Conservation (phyloP, 2,329 filamentous ascomycete genomes). For the Diplodia sapinea region DNA sequence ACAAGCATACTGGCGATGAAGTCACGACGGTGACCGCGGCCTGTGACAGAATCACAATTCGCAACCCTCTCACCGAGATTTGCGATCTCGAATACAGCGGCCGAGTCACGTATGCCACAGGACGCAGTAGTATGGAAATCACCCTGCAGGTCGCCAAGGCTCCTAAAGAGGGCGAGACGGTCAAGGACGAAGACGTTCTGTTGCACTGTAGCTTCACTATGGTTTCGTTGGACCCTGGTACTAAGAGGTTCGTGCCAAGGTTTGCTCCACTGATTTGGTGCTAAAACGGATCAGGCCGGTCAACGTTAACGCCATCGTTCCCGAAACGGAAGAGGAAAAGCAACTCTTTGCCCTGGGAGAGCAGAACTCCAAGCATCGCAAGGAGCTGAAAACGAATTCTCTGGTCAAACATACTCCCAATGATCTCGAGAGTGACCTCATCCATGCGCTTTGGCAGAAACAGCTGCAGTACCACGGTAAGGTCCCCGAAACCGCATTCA, state of each 20-base stretch:
- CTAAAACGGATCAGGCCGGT: constrained; percentile 55
- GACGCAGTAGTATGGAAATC: constrained; percentile 74
- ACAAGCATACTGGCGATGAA: constrained; percentile 71
- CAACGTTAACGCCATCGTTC: constrained; percentile 64
- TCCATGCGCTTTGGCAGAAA: constrained; percentile 75
- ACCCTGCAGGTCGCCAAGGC: constrained; percentile 75
- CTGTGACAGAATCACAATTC: constrained; percentile 69
- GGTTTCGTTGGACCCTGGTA: constrained; percentile 73
- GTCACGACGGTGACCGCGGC: constrained; percentile 69
- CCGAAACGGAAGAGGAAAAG: constrained; percentile 70
- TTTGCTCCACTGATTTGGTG: constrained; percentile 10
- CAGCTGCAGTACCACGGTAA: constrained; percentile 67
- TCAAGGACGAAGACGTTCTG: constrained; percentile 65
- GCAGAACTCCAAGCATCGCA: constrained; percentile 70
- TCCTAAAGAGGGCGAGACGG: constrained; percentile 61
- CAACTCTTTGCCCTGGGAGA: constrained; percentile 67
- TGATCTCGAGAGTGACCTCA: constrained; percentile 72
- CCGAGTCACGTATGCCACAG: constrained; percentile 73
- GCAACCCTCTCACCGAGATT: constrained; percentile 75
- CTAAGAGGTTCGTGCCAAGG: constrained; percentile 59
- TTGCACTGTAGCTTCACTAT: constrained; percentile 79
- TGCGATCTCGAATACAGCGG: constrained; percentile 77
- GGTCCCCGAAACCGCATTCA: constrained; percentile 29
- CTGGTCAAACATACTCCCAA: constrained; percentile 72
- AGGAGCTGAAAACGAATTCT: constrained; percentile 64